A percentile compares a stretch with the other conserved stretches of the same genome.
Conservation (phyloP, 2,329 filamentous ascomycete species). For the Amesomyces nigricolor region DNA sequence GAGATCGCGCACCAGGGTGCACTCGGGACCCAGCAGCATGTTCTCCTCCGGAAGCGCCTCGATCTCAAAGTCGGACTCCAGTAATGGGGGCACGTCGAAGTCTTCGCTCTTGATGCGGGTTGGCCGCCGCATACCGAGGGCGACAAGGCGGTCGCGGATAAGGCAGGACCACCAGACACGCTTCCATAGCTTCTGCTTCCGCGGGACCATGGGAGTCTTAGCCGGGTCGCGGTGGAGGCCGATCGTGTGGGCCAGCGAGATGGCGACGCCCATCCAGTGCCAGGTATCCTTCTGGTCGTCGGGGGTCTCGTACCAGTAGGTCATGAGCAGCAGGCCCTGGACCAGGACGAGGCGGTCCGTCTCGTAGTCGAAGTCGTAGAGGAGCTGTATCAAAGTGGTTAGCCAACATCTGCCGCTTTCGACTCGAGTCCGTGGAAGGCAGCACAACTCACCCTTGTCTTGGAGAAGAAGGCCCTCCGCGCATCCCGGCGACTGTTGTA, state of each 20-base stretch:
- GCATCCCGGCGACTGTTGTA: constrained; percentile 74
- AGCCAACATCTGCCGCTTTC: not conserved
- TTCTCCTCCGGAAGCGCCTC: constrained; percentile 61
- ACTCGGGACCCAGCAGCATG: constrained; percentile 62
- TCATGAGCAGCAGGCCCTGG: constrained; percentile 85
- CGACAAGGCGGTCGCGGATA: constrained; percentile 88
- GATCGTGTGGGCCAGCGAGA: constrained; percentile 88
- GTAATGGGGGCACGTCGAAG: constrained; percentile 88
- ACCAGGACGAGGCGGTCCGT: constrained; percentile 82
- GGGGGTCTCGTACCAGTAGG: constrained; percentile 95
- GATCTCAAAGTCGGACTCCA: constrained; percentile 78
- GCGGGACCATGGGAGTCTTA: constrained; percentile 66
- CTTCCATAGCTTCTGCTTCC: constrained; percentile 82
- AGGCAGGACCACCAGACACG: constrained; percentile 98
- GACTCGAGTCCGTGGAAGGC: not conserved
- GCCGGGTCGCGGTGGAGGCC: constrained; percentile 81
- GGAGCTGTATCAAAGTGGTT: constrained; percentile 45
- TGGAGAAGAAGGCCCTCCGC: constrained; percentile 82
- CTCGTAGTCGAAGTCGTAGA: constrained; percentile 96
- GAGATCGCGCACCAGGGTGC: constrained; percentile 63
- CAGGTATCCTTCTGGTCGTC: constrained; percentile 97
- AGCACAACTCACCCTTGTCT: constrained; percentile 64
- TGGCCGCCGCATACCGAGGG: constrained; percentile 86
- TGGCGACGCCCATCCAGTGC: constrained; percentile 97
- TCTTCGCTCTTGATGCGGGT: constrained; percentile 91